A percentile compares a stretch with the other conserved stretches of the same genome.
Conservation (phyloP, 768 basidiomycete species). For the Termitomyces bulborhizus region DNA sequence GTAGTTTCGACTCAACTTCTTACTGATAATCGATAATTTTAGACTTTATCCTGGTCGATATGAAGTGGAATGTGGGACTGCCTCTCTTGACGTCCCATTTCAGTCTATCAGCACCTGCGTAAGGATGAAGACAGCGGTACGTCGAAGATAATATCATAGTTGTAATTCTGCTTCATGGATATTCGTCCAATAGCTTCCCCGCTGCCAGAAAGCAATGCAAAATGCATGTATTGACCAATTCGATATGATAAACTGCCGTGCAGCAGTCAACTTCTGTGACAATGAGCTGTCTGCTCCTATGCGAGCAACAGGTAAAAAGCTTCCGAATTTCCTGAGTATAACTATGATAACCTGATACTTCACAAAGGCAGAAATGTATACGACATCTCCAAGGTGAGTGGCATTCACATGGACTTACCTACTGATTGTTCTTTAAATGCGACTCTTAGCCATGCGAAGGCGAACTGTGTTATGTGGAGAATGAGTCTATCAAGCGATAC, state of each 20-base stretch:
- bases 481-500: conserved; percentile 13
- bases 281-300: conserved; percentile 36
- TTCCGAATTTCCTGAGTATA: conserved; percentile 6
- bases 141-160: conserved; percentile 12
- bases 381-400: conserved; percentile 18
- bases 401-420: too few species aligned
- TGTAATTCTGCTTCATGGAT: background rate
- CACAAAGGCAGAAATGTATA: conserved; percentile 18
- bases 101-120: conserved; percentile 47
- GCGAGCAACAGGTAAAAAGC: conserved; percentile 34
- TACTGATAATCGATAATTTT: conserved; percentile 1
- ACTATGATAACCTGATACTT: background rate
- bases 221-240: conserved; percentile 57
- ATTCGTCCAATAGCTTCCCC: conserved; percentile 44
- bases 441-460: conserved; percentile 15
- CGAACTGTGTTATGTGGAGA: conserved; percentile 18
- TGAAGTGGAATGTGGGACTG: conserved; percentile 56
- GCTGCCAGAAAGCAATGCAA: conserved; percentile 56
- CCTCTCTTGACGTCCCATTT: conserved; percentile 48
- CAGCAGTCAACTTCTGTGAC: conserved; percentile 63
- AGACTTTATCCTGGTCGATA: conserved; percentile 43
- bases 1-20: background rate
- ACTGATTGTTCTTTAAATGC: background rate
- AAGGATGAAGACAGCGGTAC: conserved; percentile 56
- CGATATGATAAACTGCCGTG: conserved; percentile 62